phyloP scores from a whole-genome alignment of 1,284 basidiomycete genomes.

The Naganishia sp. region DNA sequence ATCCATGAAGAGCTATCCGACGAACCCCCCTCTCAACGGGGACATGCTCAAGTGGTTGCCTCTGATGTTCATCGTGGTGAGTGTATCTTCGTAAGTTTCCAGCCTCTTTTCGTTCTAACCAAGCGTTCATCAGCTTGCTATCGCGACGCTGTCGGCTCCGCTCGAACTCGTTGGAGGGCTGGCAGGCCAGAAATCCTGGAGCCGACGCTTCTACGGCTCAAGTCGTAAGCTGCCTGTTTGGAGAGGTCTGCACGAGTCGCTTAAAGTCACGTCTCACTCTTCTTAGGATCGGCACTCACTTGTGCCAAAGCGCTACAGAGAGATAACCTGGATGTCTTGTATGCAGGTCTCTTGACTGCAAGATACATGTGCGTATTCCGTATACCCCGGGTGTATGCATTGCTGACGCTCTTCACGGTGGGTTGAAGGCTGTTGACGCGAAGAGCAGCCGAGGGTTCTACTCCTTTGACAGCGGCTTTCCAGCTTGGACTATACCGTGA shows the following conservation, averaged over 20 bases:
- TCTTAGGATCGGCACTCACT: conserved; percentile 51
- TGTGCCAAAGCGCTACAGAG: conserved; percentile 55
- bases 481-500: conserved; percentile 55
- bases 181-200: conserved; percentile 52
- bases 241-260: neutral
- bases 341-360: conserved; percentile 54
- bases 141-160: conserved; percentile 53
- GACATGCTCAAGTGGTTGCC: conserved; percentile 55
- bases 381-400: too few species aligned
- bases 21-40: conserved; percentile 51
- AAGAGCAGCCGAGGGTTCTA: conserved; percentile 54
- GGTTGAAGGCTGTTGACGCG: conserved; percentile 50
- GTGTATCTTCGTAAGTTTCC: conserved; percentile 27
- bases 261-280: conserved; percentile 10
- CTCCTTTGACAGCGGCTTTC: conserved; percentile 54
- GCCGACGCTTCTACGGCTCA: conserved; percentile 52
- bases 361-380: conserved; percentile 51
- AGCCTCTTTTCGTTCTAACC: conserved; percentile 13
- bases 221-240: conserved; percentile 28
- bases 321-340: conserved; percentile 55
- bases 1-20: conserved; percentile 48
- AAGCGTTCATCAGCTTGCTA: conserved; percentile 46
- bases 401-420: neutral
- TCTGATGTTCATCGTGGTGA: conserved; percentile 54
- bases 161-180: conserved; percentile 48